These are phyloP conservation scores for Populus alba DNA, from an alignment of 345 rosid genomes.

Conservation along the genomic window DNA sequence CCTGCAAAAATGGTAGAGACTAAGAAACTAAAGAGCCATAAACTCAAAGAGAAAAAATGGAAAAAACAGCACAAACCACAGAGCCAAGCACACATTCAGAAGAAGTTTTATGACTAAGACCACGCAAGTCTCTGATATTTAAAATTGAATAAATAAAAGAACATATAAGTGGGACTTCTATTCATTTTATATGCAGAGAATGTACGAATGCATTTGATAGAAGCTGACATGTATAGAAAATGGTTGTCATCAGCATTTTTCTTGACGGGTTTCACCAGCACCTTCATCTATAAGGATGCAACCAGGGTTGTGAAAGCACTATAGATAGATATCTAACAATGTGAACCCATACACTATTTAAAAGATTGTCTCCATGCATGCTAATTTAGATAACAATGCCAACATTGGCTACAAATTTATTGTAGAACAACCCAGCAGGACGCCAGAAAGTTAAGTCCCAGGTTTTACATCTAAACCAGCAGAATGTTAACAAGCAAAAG, in stretches of 20 bases:
- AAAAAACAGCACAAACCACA: not conserved
- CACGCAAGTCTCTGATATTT: not conserved
- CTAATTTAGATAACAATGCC: not conserved
- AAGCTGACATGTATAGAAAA: not conserved
- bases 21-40: not conserved
- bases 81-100: slow-evolving; percentile 3
- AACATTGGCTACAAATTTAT: not conserved
- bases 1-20: slow-evolving; percentile 19
- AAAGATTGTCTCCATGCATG: not conserved
- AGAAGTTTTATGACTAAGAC: not conserved
- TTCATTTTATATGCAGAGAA: not conserved
- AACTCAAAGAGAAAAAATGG: not conserved
- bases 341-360: not conserved
- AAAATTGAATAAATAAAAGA: not conserved
- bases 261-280: not conserved
- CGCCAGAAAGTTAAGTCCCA: not conserved
- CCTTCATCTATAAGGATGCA: not conserved
- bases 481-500: not conserved
- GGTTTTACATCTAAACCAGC: not conserved
- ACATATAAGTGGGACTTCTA: not conserved
- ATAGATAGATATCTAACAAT: not conserved
- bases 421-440: not conserved
- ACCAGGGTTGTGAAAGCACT: not conserved
- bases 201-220: not conserved
- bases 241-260: not conserved